A percentile compares a stretch with the other conserved stretches of the same genome.
Evolutionary conservation across 768 basidiomycete genomes (phyloP).

Genomic region (Tricholoma terreum): DNA sequence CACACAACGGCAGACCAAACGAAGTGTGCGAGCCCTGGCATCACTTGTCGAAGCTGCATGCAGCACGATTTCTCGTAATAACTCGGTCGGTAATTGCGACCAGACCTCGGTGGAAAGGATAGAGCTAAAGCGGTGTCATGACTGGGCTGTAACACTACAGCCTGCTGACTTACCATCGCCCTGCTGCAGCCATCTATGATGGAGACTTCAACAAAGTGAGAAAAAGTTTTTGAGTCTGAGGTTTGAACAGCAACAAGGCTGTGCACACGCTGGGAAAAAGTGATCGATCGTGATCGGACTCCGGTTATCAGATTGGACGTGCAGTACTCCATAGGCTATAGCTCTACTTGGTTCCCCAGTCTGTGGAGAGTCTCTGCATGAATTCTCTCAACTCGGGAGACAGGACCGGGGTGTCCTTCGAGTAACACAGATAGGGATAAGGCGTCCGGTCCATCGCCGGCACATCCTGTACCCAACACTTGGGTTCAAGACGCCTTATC

Average conservation of each 20-base stretch:
- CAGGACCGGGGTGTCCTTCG: too few species aligned
- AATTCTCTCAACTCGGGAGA: too few species aligned
- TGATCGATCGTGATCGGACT: neutral
- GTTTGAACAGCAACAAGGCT: too few species aligned
- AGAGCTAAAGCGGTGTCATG: neutral
- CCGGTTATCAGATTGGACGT: neutral
- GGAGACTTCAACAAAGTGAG: too few species aligned
- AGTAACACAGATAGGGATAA: neutral
- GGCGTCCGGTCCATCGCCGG: slow-evolving; percentile 1
- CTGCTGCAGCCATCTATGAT: neutral
- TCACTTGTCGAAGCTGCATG: slow-evolving; percentile 23
- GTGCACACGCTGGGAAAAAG: too few species aligned
- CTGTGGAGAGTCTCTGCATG: neutral
- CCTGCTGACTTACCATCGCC: neutral
- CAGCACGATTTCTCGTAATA: slow-evolving; percentile 31
- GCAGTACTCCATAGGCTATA: too few species aligned
- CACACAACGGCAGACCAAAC: slow-evolving; percentile 31
- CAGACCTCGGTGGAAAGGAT: slow-evolving; percentile 20
- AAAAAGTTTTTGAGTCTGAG: too few species aligned
- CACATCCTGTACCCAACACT: slow-evolving; percentile 5
- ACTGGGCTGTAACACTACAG: neutral
- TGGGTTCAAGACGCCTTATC: slow-evolving; percentile 13
- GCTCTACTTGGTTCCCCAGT: too few species aligned
- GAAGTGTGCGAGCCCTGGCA: slow-evolving; percentile 25
- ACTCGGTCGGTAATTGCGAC: slow-evolving; percentile 31